These are phyloP conservation scores for Haplosporangium sp. DNA, from an alignment of 371 early-diverging fungal genomes.

Conservation along the genomic window DNA sequence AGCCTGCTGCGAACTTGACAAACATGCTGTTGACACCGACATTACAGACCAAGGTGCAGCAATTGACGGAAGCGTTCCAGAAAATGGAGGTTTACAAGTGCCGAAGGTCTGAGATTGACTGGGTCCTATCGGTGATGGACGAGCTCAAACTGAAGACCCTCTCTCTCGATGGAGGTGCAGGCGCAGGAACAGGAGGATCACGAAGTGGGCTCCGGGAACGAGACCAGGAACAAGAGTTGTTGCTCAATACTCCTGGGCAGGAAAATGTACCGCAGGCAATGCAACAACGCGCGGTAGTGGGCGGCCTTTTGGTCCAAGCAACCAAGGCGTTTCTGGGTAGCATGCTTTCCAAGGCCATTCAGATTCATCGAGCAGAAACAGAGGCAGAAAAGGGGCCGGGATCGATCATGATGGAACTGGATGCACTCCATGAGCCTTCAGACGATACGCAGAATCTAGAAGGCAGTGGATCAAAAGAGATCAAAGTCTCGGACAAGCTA, in stretches of 20 bases:
- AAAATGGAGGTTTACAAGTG: constrained; percentile 42
- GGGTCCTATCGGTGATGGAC: constrained; percentile 55
- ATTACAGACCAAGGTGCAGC: constrained; percentile 18
- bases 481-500: constrained; percentile 54
- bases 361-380: constrained; percentile 32
- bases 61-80: constrained; percentile 41
- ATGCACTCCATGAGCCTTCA: constrained; percentile 24
- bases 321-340: constrained; percentile 59
- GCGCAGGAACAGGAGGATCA: constrained; percentile 45
- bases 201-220: constrained; percentile 51
- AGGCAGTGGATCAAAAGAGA: not conserved
- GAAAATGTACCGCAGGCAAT: constrained; percentile 56
- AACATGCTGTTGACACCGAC: not conserved
- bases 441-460: constrained; percentile 1
- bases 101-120: constrained; percentile 52
- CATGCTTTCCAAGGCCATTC: constrained; percentile 36
- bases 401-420: constrained; percentile 53
- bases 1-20: too few species aligned
- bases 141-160: constrained; percentile 49
- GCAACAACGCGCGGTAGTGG: constrained; percentile 58
- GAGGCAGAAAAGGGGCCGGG: constrained; percentile 48
- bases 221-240: constrained; percentile 32
- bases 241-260: constrained; percentile 51
- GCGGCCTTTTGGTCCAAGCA: constrained; percentile 57
- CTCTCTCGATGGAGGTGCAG: constrained; percentile 36